Base-by-base conservation (phyloP, 139 green algal species). In the Yamagishiella unicocca region DNA sequence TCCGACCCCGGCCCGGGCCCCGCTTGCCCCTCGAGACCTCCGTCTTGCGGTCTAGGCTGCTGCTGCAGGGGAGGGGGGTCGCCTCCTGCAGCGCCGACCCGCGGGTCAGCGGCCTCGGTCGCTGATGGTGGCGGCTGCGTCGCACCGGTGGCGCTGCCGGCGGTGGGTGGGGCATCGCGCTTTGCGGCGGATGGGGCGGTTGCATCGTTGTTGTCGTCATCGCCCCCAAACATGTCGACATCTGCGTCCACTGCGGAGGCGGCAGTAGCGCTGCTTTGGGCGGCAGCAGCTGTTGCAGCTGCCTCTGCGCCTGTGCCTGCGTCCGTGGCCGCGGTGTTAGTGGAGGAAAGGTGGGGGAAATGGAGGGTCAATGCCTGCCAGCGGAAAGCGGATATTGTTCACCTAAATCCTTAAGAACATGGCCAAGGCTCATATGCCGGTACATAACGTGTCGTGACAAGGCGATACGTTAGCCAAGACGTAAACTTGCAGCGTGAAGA, bases 211-310 rank as follows among this genome's bases (percentile, higher is more conserved):
- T 33, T 25, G 4, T 37, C 79, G 7, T 35, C 79, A 8, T 64
- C 79, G 4, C 4, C 79, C 0, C 77, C 75, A 43, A 89, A 73
- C 70, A 72, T 85, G 50, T 86, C 71, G 1, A 80, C 71, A 53
- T 64, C 53, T 17, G 27, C 46, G 31, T 74, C 68, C 53, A 81
- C 37, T 4, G 68, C 67, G 9, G 54, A 54, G 40, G 61, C 4
- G 25, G 9, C 84, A 7, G 29, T 43, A 22, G 27, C 14, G 40
- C 3, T 42, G 38, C 5, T 42, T 38, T 3, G 25, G 1, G 29
- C 43, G 2, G 42, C 27, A 31, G 42, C 27, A 14, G 71, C 50
- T n/a, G n/a, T n/a, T n/a, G n/a, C n/a, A n/a, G n/a, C n/a, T n/a
- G n/a, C n/a, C n/a, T n/a, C n/a, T 17, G 50, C 50, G 58, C 58